These are phyloP conservation scores for Aspergillus sp. DNA, from an alignment of 2,329 filamentous ascomycete species.

Conservation along the genomic window DNA sequence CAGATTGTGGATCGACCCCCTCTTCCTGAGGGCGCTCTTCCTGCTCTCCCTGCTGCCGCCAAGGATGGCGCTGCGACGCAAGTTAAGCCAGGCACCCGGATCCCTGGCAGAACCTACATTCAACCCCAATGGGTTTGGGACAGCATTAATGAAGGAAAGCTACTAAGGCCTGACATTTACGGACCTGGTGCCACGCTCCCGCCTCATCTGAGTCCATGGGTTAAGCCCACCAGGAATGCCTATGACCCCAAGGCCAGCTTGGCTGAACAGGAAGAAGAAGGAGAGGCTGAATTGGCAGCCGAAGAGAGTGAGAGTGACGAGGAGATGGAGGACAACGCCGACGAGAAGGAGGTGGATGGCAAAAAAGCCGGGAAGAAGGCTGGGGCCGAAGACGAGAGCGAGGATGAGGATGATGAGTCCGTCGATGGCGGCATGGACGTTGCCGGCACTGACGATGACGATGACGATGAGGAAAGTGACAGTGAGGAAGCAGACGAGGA, in stretches of 20 bases:
- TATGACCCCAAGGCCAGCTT: slow-evolving; percentile 86
- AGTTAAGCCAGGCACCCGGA: slow-evolving; percentile 57
- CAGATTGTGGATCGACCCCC: slow-evolving; percentile 89
- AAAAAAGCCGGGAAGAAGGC: not conserved
- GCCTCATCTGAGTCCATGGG: slow-evolving; percentile 92
- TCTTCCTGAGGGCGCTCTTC: slow-evolving; percentile 50
- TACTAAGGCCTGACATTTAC: slow-evolving; percentile 80
- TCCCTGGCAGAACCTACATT: slow-evolving; percentile 86
- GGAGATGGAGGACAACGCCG: slow-evolving; percentile 27
- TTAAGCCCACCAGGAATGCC: slow-evolving; percentile 73
- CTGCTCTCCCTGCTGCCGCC: slow-evolving; percentile 29
- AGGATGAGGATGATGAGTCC: slow-evolving; percentile 35
- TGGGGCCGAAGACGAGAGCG: slow-evolving; percentile 10
- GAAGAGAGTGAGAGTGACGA: slow-evolving; percentile 45
- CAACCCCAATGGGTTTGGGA: slow-evolving; percentile 99
- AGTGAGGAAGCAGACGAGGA: slow-evolving; percentile 39
- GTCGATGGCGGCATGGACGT: slow-evolving; percentile 45
- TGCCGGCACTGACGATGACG: slow-evolving; percentile 40
- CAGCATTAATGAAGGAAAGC: slow-evolving; percentile 81
- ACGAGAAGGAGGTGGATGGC: not conserved
- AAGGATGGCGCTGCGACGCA: slow-evolving; percentile 39
- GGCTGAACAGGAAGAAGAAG: slow-evolving; percentile 79
- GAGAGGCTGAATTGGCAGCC: slow-evolving; percentile 66
- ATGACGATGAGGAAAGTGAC: slow-evolving; percentile 31
- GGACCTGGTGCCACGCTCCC: slow-evolving; percentile 82